Base-by-base conservation (phyloP, 2,329 filamentous ascomycete genomes). In the Shiraia sp. region DNA sequence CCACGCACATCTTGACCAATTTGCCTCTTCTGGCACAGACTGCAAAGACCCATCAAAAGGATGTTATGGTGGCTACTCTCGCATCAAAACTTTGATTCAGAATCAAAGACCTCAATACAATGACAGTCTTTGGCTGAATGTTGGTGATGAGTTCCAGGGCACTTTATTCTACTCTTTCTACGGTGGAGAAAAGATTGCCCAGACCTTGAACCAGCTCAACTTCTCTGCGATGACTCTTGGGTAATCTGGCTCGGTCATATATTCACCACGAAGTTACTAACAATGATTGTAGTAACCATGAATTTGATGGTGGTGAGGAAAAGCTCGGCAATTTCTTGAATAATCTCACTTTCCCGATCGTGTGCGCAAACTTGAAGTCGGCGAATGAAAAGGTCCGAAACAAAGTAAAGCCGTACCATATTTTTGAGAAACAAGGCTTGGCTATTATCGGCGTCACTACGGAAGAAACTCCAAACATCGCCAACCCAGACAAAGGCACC, bases 111-210 rank as follows among this genome's bases (percentile, higher is more conserved):
- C 78, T 4, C 72, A 74, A 22, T 73, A 83, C 56, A 75, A 79
- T n/a, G 79, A 85, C 58, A 81, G 79, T 40, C 71, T 86, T 12
- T 79, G 81, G 69, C 70, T 86, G 32, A 84, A 86, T 41, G 80
- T 79, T 2, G 83, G 83, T n/a, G 83, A 86, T 53, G 83, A 86
- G 60, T 86, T 86, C 60, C 80, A 86, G 54, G 83, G 83, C 39
- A 86, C 83, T 0, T 72, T 86, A 6, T 86, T 85, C 71, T 86
- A 84, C 69, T 77, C 77, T 3, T 85, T 79, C 63, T 86, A 86
- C 56, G 78, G 79, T 12, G 80, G 81, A 16, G 81, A 85, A 70
- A 86, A 86, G 74, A 86, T 86, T 49, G 81, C 82, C 34, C 78
- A 84, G 55, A 82, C 79, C 0, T 68, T 86, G 46, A 87, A 87